Conservation (phyloP, 2,329 filamentous ascomycete species). For the Phialophora macrospora region DNA sequence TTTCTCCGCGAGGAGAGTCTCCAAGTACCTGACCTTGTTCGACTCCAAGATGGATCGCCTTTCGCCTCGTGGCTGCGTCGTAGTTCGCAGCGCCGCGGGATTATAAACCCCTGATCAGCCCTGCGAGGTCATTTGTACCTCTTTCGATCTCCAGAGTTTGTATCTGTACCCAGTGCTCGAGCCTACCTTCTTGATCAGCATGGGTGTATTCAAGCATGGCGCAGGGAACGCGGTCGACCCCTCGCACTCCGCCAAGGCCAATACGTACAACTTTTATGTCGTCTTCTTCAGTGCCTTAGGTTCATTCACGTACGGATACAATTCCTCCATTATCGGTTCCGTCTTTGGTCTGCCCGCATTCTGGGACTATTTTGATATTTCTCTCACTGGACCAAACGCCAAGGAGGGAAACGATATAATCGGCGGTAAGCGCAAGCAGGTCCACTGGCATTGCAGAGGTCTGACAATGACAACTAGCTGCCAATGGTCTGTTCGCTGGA, state of each 20-base stretch:
- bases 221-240: conserved; percentile 15
- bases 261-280: conserved; percentile 32
- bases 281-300: conserved; percentile 38
- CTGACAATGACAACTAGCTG: conserved; percentile 24
- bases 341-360: conserved; percentile 37
- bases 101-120: conserved; percentile 21
- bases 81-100: conserved; percentile 10
- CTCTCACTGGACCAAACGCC: conserved; percentile 26
- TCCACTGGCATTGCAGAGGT: conserved; percentile 13
- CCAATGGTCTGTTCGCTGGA: conserved; percentile 30
- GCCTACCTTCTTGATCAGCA: conserved; percentile 20
- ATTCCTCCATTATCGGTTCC: conserved; percentile 37
- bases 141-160: conserved; percentile 15
- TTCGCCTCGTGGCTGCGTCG: conserved; percentile 17
- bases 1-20: conserved; percentile 9
- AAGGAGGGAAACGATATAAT: conserved; percentile 28
- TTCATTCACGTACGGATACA: conserved; percentile 40
- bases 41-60: conserved; percentile 20
- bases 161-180: conserved; percentile 7
- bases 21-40: conserved; percentile 18
- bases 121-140: conserved; percentile 9
- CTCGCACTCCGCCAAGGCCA: conserved; percentile 26
- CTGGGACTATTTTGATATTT: conserved; percentile 37
- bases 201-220: conserved; percentile 27
- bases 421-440: conserved; percentile 23